Evolutionary conservation across 495 filamentous ascomycete species (phyloP).

Genomic region (Baudoinia panamericana): DNA sequence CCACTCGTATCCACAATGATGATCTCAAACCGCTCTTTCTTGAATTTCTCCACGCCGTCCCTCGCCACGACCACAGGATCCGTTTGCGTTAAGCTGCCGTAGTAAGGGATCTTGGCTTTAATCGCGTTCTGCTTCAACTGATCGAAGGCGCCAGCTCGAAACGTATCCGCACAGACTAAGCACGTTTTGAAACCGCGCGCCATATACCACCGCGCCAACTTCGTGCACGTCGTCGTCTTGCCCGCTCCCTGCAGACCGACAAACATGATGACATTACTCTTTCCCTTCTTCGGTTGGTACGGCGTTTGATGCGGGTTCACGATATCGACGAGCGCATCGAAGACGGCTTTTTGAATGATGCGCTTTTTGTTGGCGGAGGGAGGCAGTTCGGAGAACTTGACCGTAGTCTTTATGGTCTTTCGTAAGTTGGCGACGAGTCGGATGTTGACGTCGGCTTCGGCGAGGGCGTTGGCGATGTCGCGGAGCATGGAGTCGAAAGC

Average conservation of each 20-base stretch:
- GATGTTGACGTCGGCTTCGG: constrained; percentile 94
- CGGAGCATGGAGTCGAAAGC: constrained; percentile 97
- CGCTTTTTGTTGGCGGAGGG: constrained; percentile 93
- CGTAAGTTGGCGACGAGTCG: constrained; percentile 83
- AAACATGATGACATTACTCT: constrained; percentile 97
- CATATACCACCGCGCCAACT: constrained; percentile 89
- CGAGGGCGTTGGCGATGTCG: constrained; percentile 83
- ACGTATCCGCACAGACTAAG: constrained; percentile 95
- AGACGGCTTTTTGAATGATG: constrained; percentile 94
- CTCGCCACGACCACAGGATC: constrained; percentile 85
- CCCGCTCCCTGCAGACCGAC: constrained; percentile 93
- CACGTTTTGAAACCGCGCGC: constrained; percentile 86
- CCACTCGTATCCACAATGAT: constrained; percentile 98
- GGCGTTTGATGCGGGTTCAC: constrained; percentile 93
- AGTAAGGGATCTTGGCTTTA: constrained; percentile 98
- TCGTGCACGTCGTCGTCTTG: constrained; percentile 97
- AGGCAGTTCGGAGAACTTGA: constrained; percentile 86
- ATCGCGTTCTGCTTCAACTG: constrained; percentile 98
- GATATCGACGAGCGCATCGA: constrained; percentile 87
- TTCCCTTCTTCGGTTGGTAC: constrained; percentile 95
- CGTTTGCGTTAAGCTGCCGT: constrained; percentile 86
- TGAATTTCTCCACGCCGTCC: constrained; percentile 96
- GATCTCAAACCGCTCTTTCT: constrained; percentile 95
- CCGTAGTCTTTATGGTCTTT: constrained; percentile 77
- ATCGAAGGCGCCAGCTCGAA: constrained; percentile 95